phyloP scores from a whole-genome alignment of 2,329 filamentous ascomycete genomes.

The Clonostachys chloroleuca region DNA sequence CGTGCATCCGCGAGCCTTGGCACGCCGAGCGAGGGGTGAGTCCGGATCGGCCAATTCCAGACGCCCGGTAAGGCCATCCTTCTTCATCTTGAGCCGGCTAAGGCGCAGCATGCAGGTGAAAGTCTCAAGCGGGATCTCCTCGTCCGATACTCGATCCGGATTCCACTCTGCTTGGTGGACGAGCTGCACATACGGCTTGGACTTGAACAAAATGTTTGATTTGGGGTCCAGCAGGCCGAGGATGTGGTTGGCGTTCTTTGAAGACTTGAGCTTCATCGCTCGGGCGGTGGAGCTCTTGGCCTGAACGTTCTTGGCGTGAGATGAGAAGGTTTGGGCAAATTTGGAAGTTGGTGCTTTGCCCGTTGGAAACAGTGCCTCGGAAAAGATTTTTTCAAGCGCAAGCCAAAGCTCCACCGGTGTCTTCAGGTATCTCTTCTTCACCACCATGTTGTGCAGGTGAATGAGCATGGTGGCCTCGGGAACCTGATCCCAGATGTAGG shows the following conservation, averaged over 20 bases:
- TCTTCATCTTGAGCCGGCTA: too few relatives aligned
- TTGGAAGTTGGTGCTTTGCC: too few relatives aligned
- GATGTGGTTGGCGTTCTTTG: not conserved
- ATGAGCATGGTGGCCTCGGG: conserved; percentile 30
- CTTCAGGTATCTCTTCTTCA: conserved; percentile 30
- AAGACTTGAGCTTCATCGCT: not conserved
- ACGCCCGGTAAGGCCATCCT: too few relatives aligned
- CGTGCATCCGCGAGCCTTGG: too few relatives aligned
- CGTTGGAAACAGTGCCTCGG: not conserved
- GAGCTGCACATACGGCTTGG: not conserved
- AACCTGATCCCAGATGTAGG: conserved; percentile 31
- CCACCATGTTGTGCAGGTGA: conserved; percentile 43
- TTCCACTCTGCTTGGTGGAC: not conserved
- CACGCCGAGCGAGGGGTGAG: too few relatives aligned
- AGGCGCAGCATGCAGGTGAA: too few relatives aligned
- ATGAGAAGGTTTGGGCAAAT: not conserved
- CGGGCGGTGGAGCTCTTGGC: not conserved
- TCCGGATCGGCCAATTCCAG: too few relatives aligned
- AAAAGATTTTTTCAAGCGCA: not conserved
- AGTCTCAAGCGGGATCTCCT: too few relatives aligned
- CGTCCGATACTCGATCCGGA: too few relatives aligned
- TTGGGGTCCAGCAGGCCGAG: not conserved
- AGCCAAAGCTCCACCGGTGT: not conserved
- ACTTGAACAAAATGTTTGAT: not conserved
- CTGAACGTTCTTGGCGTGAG: not conserved